Percentiles rank a stretch among this genome's conserved stretches.
Evolutionary conservation across 768 basidiomycete species (phyloP).

Genomic region (Pleurotus tuoliensis): DNA sequence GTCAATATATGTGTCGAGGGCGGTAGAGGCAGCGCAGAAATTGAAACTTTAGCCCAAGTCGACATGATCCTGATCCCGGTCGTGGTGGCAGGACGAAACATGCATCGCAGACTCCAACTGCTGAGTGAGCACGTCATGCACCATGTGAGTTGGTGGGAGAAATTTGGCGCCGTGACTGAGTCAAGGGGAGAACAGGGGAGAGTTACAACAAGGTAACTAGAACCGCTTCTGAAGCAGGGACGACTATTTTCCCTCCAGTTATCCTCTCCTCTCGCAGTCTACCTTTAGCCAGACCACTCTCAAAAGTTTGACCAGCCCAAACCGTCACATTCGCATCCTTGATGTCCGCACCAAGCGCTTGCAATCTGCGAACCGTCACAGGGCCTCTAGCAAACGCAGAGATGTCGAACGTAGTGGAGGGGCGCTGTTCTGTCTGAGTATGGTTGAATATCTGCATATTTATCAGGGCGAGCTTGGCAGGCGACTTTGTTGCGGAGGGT

Average conservation of each 20-base stretch:
- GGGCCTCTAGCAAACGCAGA: constrained; percentile 30
- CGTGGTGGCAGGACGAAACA: not conserved
- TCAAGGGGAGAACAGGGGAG: not conserved
- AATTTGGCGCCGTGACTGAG: not conserved
- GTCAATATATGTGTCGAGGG: constrained; percentile 36
- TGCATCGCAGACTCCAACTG: not conserved
- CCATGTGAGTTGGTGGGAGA: not conserved
- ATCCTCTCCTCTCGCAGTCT: constrained; percentile 34
- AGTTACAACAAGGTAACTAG: constrained; percentile 25
- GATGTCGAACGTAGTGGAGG: constrained; percentile 41
- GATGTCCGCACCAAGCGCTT: constrained; percentile 46
- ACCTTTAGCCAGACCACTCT: constrained; percentile 35
- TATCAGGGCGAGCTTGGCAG: constrained; percentile 43
- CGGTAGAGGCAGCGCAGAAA: constrained; percentile 53
- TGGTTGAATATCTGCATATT: constrained; percentile 51
- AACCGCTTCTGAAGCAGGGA: constrained; percentile 34
- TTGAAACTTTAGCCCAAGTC: constrained; percentile 16
- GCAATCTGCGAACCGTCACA: constrained; percentile 37
- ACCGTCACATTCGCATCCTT: constrained; percentile 38
- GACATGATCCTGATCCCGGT: constrained; percentile 1
- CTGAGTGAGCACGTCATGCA: constrained; percentile 6
- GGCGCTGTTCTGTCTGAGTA: constrained; percentile 37
- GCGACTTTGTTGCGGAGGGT: constrained; percentile 26
- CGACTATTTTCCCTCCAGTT: constrained; percentile 24
- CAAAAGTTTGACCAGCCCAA: constrained; percentile 50